Conservation (phyloP, 208 protist species). For the Strigomonas culicis region DNA sequence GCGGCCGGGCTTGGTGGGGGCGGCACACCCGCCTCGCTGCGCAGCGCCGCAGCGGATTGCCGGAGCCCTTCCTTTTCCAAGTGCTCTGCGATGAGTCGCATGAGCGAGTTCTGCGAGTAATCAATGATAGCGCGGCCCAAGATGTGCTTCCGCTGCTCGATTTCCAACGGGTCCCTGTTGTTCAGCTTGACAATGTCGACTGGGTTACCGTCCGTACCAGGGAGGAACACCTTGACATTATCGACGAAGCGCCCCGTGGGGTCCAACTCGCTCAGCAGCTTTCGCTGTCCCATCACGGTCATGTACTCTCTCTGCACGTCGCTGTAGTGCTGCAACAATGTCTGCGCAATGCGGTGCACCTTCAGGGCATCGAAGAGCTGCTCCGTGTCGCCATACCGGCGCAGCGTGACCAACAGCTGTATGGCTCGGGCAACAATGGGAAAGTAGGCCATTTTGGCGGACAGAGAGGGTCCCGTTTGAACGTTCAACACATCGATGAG, state of each 20-base stretch:
- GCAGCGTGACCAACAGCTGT: constrained; percentile 71
- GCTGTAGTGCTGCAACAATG: constrained; percentile 60
- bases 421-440: constrained; percentile 78
- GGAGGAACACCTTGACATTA: constrained; percentile 44
- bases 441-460: constrained; percentile 75
- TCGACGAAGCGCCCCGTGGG: constrained; percentile 80
- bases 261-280: constrained; percentile 62
- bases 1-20: not conserved
- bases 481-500: constrained; percentile 74
- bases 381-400: constrained; percentile 69
- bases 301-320: constrained; percentile 81
- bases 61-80: constrained; percentile 61
- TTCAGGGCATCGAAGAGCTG: constrained; percentile 78
- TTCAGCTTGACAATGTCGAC: constrained; percentile 38
- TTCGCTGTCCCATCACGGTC: constrained; percentile 55
- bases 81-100: constrained; percentile 67
- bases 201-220: constrained; percentile 25
- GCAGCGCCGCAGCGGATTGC: constrained; percentile 41
- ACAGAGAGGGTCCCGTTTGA: constrained; percentile 53
- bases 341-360: constrained; percentile 59
- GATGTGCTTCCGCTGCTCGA: constrained; percentile 69
- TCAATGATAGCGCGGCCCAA: constrained; percentile 66
- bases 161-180: constrained; percentile 39
- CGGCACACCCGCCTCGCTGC: constrained; percentile 27
- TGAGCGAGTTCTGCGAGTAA: constrained; percentile 73